Base-by-base conservation (phyloP, 345 rosid species). In the Cardiospermum halicacabum region DNA sequence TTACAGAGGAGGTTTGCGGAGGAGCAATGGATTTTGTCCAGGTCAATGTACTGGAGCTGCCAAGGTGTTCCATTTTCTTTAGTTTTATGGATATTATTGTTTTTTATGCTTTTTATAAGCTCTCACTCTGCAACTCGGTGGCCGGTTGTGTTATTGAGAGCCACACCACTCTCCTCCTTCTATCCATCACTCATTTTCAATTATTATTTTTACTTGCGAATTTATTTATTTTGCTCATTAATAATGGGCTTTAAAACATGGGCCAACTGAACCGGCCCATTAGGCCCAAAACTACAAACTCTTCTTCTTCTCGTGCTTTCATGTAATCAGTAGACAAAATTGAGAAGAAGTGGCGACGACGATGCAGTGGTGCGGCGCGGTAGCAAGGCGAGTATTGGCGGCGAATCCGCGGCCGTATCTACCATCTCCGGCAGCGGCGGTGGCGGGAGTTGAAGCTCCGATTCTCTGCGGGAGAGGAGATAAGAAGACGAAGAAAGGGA, bases 401-500 rank as follows among this genome's bases (percentile, higher is more conserved):
- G 59, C 42, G 77, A 67, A 48, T 39, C 84, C 75, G 62, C 73
- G 75, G 24, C 64, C 81, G 8, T 62, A 64, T 0, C 43, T 75
- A 5, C 24, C 60, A 2, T 47, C 75, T 4, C 40, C 81, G 27
- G 54, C 77, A 40, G 53, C 61, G 45, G 34, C 56, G 67, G 64
- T 63, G 11, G 56, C 62, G 66, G 68, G 27, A 39, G 24, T 6
- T 30, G 79, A 66, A 43, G 82, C 60, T 26, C 83, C 89, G 68
- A 71, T 73, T 18, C 26, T 83, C 49, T 94, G 97, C 65, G 99
- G 99, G 34, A 68, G 99, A 58, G 97, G 99, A 26, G 99, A 94
- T 77, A 87, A 81, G 83, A 84, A 71, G 81, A 94, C 99, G 55
- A 89, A 84, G 91, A 91, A 67, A 71, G 99, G 96, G 80, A 94